Percentiles rank a stretch among this genome's conserved stretches.
These are phyloP conservation scores for Ampelocalamus luodianensis DNA, from an alignment of 176 grass and related monocot species.

Conservation along the genomic window DNA sequence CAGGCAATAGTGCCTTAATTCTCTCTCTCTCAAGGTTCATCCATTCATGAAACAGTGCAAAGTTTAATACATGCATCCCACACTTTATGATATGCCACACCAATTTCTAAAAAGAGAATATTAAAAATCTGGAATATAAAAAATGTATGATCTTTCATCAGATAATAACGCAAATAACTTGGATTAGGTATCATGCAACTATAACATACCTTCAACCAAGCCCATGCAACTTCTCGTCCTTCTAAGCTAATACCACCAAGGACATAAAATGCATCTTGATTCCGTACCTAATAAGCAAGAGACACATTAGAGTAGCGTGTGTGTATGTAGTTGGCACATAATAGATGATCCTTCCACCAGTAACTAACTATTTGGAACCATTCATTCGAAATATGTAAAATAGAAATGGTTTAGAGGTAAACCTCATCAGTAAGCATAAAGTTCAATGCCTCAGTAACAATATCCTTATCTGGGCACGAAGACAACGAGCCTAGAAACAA, in stretches of 20 bases:
- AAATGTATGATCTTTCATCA: neutral
- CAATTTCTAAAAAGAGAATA: neutral
- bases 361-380: neutral
- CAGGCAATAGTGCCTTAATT: neutral
- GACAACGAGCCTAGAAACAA: conserved; percentile 60
- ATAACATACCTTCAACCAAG: conserved; percentile 82
- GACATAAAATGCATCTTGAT: conserved; percentile 81
- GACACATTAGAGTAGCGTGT: conserved; percentile 15
- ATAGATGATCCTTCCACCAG: neutral
- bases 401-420: conserved; percentile 5
- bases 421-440: conserved; percentile 84
- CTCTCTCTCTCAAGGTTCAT: neutral
- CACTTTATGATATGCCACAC: neutral
- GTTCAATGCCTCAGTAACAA: conserved; percentile 77
- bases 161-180: neutral
- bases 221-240: conserved; percentile 86
- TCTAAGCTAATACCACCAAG: conserved; percentile 67
- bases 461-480: conserved; percentile 66
- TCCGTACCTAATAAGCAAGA: conserved; percentile 59
- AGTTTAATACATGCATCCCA: neutral
- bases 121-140: neutral
- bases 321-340: neutral
- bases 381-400: neutral
- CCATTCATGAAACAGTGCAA: conserved; percentile 7
- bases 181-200: neutral